These are phyloP conservation scores for Spirogloea muscicola DNA, from an alignment of 139 green algal genomes.

Conservation along the genomic window DNA sequence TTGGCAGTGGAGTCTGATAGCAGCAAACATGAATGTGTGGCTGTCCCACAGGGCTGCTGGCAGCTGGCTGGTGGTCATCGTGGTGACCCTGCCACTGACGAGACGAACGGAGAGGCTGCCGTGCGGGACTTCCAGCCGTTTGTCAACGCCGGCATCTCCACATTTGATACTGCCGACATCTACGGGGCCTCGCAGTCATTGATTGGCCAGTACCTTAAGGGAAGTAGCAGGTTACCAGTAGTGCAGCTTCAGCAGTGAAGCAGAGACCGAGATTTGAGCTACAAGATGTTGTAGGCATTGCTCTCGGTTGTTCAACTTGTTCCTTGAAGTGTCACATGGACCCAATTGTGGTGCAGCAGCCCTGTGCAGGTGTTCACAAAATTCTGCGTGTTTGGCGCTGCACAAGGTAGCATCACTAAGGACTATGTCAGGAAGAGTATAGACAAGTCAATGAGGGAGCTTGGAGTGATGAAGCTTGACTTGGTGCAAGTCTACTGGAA, in stretches of 20 bases:
- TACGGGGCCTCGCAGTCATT: constrained; percentile 78
- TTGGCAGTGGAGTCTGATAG: too few species aligned
- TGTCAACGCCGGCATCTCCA: constrained; percentile 61
- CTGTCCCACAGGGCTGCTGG: too few species aligned
- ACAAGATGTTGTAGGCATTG: too few species aligned
- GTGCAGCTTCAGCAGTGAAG: neutral
- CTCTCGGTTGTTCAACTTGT: too few species aligned
- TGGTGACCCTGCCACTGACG: constrained; percentile 63
- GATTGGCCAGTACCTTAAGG: constrained; percentile 65
- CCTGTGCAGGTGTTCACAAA: constrained; percentile 77
- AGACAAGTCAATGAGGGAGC: constrained; percentile 23
- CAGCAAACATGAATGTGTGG: too few species aligned
- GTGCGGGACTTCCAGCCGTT: constrained; percentile 66
- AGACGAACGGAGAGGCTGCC: constrained; percentile 63
- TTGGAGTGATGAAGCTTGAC: constrained; percentile 56
- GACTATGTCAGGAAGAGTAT: constrained; percentile 57
- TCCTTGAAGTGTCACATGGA: too few species aligned
- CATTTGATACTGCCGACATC: constrained; percentile 68
- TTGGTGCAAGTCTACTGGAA: constrained; percentile 74
- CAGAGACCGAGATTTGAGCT: too few species aligned
- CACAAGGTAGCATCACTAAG: constrained; percentile 51
- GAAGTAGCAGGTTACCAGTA: neutral
- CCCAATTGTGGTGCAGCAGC: too few species aligned
- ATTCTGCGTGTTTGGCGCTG: constrained; percentile 69
- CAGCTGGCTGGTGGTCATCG: constrained; percentile 55